phyloP scores from a whole-genome alignment of 2,329 filamentous ascomycete genomes.

The Penicillium frequentans region DNA sequence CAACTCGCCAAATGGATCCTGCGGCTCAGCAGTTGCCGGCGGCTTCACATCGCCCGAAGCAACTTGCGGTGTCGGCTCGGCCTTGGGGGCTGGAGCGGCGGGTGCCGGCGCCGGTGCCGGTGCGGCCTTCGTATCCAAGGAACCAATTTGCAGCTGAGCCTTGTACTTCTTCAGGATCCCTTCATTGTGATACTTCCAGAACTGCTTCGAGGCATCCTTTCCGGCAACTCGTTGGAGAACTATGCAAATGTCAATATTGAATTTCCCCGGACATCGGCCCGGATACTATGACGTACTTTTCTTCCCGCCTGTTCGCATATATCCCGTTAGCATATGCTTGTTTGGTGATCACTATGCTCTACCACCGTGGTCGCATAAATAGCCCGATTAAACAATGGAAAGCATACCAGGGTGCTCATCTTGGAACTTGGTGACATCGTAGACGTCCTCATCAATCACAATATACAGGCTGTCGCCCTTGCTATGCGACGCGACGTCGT shows the following conservation, averaged over 20 bases:
- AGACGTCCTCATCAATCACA: conserved; percentile 91
- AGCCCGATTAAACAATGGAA: background rate
- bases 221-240: conserved; percentile 65
- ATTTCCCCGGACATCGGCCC: background rate
- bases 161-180: conserved; percentile 64
- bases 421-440: conserved; percentile 87
- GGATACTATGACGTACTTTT: conserved; percentile 56
- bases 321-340: conserved; percentile 19
- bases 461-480: conserved; percentile 85
- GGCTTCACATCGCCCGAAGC: conserved; percentile 45
- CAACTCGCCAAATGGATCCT: conserved; percentile 81
- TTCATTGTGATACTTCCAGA: conserved; percentile 66
- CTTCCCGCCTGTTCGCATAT: conserved; percentile 59
- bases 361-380: background rate
- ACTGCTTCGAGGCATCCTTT: conserved; percentile 68
- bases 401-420: conserved; percentile 68
- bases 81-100: conserved; percentile 41
- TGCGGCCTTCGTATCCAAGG: conserved; percentile 76
- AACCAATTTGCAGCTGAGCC: conserved; percentile 62
- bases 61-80: conserved; percentile 49
- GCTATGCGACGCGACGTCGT: conserved; percentile 89
- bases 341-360: background rate
- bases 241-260: conserved; percentile 32
- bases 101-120: conserved; percentile 50
- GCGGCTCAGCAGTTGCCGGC: conserved; percentile 64